Percentiles rank a stretch among this genome's conserved stretches.
Conservation (phyloP, 352 stramenopile genomes). For the Globisporangium paddicum region DNA sequence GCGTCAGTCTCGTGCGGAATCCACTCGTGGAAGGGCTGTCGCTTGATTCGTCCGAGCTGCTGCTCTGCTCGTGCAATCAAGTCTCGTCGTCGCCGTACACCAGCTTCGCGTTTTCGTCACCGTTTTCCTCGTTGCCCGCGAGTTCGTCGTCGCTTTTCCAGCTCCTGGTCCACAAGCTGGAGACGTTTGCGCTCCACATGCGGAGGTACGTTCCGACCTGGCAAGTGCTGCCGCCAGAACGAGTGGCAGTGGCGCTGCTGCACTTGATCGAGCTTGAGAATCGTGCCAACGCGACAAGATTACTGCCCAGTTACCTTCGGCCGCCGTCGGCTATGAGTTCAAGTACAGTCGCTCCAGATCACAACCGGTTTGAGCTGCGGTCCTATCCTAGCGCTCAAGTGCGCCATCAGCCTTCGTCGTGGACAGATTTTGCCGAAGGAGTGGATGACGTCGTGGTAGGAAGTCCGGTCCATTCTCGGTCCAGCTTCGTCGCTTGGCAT, state of each 20-base stretch:
- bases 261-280: conserved; percentile 56
- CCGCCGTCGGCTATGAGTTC: neutral
- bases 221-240: conserved; percentile 49
- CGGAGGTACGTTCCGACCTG: conserved; percentile 34
- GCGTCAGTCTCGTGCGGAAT: conserved; percentile 45
- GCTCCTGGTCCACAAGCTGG: conserved; percentile 45
- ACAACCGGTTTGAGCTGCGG: neutral
- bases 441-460: neutral
- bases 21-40: conserved; percentile 60
- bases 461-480: neutral
- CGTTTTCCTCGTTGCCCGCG: conserved; percentile 3
- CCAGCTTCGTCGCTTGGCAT: conserved; percentile 11
- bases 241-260: conserved; percentile 47
- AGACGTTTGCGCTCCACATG: conserved; percentile 44
- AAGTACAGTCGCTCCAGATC: neutral
- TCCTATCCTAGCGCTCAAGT: neutral
- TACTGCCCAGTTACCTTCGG: conserved; percentile 54
- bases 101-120: conserved; percentile 23
- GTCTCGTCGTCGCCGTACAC: conserved; percentile 13
- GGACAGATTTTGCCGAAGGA: conserved; percentile 16
- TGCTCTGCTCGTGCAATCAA: conserved; percentile 60
- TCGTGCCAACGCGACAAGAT: conserved; percentile 37
- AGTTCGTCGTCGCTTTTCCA: conserved; percentile 46
- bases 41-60: conserved; percentile 60
- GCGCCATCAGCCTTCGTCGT: conserved; percentile 1